These are phyloP conservation scores for Xylaria sp. DNA, from an alignment of 2,329 filamentous ascomycete species.

Conservation along the genomic window DNA sequence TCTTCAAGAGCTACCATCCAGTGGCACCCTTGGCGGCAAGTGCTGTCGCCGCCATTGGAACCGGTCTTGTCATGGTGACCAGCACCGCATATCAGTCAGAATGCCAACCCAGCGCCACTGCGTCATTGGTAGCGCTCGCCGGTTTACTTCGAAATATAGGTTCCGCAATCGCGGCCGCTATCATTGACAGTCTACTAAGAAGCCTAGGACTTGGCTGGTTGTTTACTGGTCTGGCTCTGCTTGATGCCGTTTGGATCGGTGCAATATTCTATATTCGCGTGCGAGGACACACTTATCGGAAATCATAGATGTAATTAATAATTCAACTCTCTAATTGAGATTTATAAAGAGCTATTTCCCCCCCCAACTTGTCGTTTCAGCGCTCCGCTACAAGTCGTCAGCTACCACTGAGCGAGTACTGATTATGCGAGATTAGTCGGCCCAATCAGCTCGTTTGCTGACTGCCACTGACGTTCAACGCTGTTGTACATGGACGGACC, in stretches of 20 bases:
- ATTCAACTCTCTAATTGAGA: not conserved
- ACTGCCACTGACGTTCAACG: too few species aligned
- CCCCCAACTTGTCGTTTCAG: too few species aligned
- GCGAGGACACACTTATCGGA: slow-evolving; percentile 16
- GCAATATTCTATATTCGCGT: slow-evolving; percentile 16
- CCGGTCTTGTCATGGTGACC: slow-evolving; percentile 50
- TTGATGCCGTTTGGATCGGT: slow-evolving; percentile 34
- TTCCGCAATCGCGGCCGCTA: slow-evolving; percentile 46
- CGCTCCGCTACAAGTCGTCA: too few species aligned
- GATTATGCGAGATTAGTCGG: too few species aligned
- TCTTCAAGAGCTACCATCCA: slow-evolving; percentile 38
- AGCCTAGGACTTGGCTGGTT: slow-evolving; percentile 48
- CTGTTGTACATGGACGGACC: too few species aligned
- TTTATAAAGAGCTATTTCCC: too few species aligned
- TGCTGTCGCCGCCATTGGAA: slow-evolving; percentile 43
- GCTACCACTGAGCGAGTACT: too few species aligned
- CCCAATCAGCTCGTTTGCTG: too few species aligned
- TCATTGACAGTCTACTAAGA: slow-evolving; percentile 43
- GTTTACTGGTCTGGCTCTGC: slow-evolving; percentile 46
- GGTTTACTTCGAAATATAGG: slow-evolving; percentile 49
- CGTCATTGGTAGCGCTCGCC: slow-evolving; percentile 48
- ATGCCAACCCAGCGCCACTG: slow-evolving; percentile 46
- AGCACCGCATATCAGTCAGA: slow-evolving; percentile 50
- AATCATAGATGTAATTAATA: not conserved
- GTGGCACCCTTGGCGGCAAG: slow-evolving; percentile 39